Conservation (phyloP, 495 filamentous ascomycete genomes). For the Penicilliopsis zonata region DNA sequence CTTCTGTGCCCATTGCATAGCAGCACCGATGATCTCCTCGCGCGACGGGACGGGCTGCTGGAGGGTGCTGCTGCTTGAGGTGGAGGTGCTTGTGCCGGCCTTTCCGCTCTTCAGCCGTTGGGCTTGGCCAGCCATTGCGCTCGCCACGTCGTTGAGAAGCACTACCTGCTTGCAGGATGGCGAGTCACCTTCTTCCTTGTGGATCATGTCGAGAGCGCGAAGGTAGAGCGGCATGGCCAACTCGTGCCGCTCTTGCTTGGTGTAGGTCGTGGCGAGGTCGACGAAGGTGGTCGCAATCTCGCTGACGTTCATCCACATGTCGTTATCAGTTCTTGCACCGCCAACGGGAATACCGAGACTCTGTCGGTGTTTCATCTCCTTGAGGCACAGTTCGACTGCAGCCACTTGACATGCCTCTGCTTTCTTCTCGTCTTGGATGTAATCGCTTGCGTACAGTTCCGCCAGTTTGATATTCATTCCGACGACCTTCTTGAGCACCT, state of each 20-base stretch:
- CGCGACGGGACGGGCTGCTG: conserved; percentile 27
- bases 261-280: conserved; percentile 63
- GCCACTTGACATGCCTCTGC: conserved; percentile 67
- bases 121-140: conserved; percentile 20
- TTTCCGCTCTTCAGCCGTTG: too few relatives aligned
- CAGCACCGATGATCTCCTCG: conserved; percentile 44
- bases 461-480: conserved; percentile 69
- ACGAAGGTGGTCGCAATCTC: conserved; percentile 60
- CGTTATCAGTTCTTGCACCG: conserved; percentile 42
- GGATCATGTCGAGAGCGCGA: conserved; percentile 56
- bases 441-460: conserved; percentile 50
- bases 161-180: conserved; percentile 61
- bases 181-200: conserved; percentile 22
- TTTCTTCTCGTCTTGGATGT: conserved; percentile 39
- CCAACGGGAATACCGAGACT: conserved; percentile 41
- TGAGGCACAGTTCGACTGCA: conserved; percentile 69
- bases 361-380: conserved; percentile 56
- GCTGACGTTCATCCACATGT: conserved; percentile 61
- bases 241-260: conserved; percentile 52
- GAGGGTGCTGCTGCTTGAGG: conserved; percentile 51
- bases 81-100: conserved; percentile 26
- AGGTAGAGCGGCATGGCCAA: conserved; percentile 82
- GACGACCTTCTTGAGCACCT: conserved; percentile 59
- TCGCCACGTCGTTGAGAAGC: conserved; percentile 32
- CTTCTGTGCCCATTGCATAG: conserved; percentile 62